Conservation (phyloP, 371 early-diverging fungal genomes). For the Actinomortierella ambigua region DNA sequence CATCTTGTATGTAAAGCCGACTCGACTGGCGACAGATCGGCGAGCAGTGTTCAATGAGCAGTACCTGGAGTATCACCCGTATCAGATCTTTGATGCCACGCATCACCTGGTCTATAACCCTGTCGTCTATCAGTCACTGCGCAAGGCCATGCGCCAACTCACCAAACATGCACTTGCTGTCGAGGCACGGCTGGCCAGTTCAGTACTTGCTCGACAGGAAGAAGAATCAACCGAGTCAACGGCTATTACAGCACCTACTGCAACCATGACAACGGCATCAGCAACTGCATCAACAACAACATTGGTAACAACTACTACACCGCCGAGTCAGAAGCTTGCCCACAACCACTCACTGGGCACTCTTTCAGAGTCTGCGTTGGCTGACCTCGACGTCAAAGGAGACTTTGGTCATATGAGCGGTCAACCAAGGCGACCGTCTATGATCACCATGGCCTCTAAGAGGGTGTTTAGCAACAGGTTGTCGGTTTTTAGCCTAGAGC, state of each 20-base stretch:
- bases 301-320: constrained; percentile 3
- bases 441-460: too few relatives aligned
- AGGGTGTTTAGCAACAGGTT: too few relatives aligned
- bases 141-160: constrained; percentile 27
- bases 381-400: too few relatives aligned
- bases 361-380: too few relatives aligned
- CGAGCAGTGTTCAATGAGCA: constrained; percentile 23
- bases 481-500: too few relatives aligned
- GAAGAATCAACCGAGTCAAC: constrained; percentile 3
- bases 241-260: too few relatives aligned
- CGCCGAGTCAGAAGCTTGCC: background rate
- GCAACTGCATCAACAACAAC: constrained; percentile 4
- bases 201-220: constrained; percentile 9
- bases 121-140: constrained; percentile 23
- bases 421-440: too few relatives aligned
- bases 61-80: constrained; percentile 26
- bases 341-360: background rate
- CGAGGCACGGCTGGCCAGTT: constrained; percentile 1
- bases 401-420: too few relatives aligned
- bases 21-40: constrained; percentile 30
- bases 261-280: constrained; percentile 7
- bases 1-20: constrained; percentile 37
- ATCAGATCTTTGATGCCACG: constrained; percentile 35
- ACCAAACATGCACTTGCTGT: constrained; percentile 28
- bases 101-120: constrained; percentile 41